Evolutionary conservation across 1,284 basidiomycete species (phyloP).

Genomic region (Papiliotrema terrestris): DNA sequence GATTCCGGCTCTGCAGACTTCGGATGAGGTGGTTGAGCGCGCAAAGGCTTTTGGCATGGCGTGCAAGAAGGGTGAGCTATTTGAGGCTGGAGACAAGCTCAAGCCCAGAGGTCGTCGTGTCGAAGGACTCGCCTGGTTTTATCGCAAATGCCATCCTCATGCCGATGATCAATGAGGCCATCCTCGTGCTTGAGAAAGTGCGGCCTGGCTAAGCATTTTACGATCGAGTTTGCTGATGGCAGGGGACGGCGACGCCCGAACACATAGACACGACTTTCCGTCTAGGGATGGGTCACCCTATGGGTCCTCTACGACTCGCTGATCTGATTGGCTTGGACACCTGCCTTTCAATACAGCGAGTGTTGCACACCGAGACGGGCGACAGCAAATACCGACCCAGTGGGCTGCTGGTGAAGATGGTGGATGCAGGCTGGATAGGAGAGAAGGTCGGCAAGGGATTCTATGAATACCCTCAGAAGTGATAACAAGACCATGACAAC

Average conservation of each 20-base stretch:
- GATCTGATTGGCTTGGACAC: slow-evolving; percentile 91
- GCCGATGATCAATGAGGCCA: slow-evolving; percentile 64
- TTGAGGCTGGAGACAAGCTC: neutral
- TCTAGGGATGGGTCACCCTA: slow-evolving; percentile 93
- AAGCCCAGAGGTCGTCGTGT: slow-evolving; percentile 71
- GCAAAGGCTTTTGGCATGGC: slow-evolving; percentile 78
- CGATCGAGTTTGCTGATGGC: slow-evolving; percentile 2
- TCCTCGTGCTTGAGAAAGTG: slow-evolving; percentile 85
- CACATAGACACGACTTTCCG: slow-evolving; percentile 93
- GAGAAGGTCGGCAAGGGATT: slow-evolving; percentile 71
- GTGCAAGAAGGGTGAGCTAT: slow-evolving; percentile 73
- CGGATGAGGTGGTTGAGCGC: slow-evolving; percentile 67
- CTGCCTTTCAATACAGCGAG: slow-evolving; percentile 84
- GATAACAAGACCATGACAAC: too few relatives aligned
- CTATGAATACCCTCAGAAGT: slow-evolving; percentile 58
- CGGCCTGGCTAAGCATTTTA: neutral
- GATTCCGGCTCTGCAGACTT: slow-evolving; percentile 89
- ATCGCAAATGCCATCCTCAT: slow-evolving; percentile 49
- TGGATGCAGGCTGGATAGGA: slow-evolving; percentile 93
- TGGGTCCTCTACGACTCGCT: slow-evolving; percentile 84
- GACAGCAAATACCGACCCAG: slow-evolving; percentile 98
- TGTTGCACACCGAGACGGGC: slow-evolving; percentile 78
- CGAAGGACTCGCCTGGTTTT: slow-evolving; percentile 83
- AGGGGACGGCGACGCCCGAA: slow-evolving; percentile 85
- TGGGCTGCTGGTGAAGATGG: slow-evolving; percentile 87